Evolutionary conservation across 1,284 basidiomycete species (phyloP), one percentile per base, ranked within the genome.

Genomic region (Ganoderma meredithae): DNA sequence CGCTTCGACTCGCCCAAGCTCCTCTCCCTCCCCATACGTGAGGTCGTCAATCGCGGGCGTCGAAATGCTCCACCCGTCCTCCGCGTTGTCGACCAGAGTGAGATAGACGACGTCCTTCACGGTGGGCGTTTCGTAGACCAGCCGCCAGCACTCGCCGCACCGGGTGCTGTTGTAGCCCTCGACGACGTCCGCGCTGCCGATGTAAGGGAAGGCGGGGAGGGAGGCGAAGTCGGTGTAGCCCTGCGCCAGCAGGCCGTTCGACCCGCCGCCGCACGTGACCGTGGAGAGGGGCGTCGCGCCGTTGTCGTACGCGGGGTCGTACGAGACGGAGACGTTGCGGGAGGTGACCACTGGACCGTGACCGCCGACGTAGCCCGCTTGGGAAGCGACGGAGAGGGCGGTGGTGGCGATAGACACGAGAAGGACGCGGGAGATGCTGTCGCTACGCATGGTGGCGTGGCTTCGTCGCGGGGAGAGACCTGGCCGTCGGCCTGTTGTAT

Each of bases 181-280:
- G 33, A 88, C 75, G n/a, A 78, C 79, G 44, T 71, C 72, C 4
- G 79, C 80, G 31, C 83, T 86, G 22, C 85, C 87, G 70, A 88
- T 76, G 71, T 81, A 76, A 17, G 86, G 86, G 77, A 83, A 88
- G 19, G 55, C 74, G 25, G 84, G 83, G 61, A 89, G 77, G 19
- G 78, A 78, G 8, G 79, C 80, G 72, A 88, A 83, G 27, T 80
- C 86, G 25, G 76, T 76, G 75, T 79, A 86, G 3, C 81, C 81
- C 27, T 78, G 77, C 62, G 77, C 80, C 39, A 79, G 25, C 56
- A 88, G 81, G 13, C 82, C 83, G 69, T 83, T 75, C 2, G 71
- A 10, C 1, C 83, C 84, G 62, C 85, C 75, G 2, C 86, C 87
- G 73, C 87, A 88, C 3, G 86, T 80, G 60, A 86, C 79, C 36